These are phyloP conservation scores for Dendryphion nanum DNA, from an alignment of 2,329 filamentous ascomycete species.

Conservation along the genomic window DNA sequence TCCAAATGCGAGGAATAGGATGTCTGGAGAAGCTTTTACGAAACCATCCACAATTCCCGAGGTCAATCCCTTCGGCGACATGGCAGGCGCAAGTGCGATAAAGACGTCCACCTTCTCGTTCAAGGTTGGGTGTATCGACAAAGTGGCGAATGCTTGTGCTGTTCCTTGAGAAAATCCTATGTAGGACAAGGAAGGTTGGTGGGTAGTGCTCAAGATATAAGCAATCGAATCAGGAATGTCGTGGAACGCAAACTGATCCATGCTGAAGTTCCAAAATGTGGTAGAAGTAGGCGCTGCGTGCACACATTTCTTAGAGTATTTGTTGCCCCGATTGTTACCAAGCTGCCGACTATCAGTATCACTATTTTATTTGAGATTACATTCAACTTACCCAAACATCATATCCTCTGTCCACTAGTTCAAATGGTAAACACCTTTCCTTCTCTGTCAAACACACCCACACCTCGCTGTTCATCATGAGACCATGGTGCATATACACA, in stretches of 20 bases:
- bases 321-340: conserved; percentile 97
- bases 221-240: conserved; percentile 94
- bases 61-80: conserved; percentile 88
- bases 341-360: conserved; percentile 54
- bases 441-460: conserved; percentile 93
- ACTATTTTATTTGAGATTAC: not conserved
- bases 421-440: conserved; percentile 82
- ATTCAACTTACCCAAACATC: conserved; percentile 76
- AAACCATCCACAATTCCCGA: conserved; percentile 91
- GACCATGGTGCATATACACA: conserved; percentile 89
- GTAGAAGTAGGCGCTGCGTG: conserved; percentile 69
- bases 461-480: conserved; percentile 98
- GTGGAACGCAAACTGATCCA: conserved; percentile 96
- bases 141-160: conserved; percentile 89
- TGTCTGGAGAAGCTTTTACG: conserved; percentile 87
- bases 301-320: conserved; percentile 95
- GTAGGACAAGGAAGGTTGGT: conserved; percentile 83
- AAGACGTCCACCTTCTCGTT: conserved; percentile 96
- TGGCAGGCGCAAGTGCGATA: conserved; percentile 91
- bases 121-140: conserved; percentile 87
- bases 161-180: conserved; percentile 97
- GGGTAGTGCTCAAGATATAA: conserved; percentile 83
- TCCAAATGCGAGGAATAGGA: conserved; percentile 90
- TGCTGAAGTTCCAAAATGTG: conserved; percentile 96
- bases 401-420: conserved; percentile 84